A percentile compares a stretch with the other conserved stretches of the same genome.
Conservation (phyloP, 2,329 filamentous ascomycete species). For the Leptographium lundbergii region DNA sequence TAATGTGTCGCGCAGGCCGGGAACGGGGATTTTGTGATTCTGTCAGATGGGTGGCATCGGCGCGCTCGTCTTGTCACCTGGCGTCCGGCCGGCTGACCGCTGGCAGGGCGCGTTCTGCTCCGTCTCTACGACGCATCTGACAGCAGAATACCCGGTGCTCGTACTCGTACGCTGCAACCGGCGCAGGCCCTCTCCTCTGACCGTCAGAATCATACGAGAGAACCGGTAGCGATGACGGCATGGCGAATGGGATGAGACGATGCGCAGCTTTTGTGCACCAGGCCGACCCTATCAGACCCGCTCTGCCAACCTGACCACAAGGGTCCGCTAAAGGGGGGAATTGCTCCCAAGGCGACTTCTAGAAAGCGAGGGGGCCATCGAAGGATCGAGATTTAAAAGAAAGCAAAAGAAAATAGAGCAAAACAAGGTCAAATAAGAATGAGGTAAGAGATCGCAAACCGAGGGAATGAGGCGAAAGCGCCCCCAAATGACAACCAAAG, state of each 20-base stretch:
- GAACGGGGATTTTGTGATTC: not conserved
- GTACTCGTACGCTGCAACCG: too few species aligned
- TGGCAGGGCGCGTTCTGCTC: not conserved
- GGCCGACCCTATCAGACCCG: not conserved
- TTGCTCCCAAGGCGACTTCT: not conserved
- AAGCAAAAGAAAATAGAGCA: not conserved
- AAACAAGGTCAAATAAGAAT: not conserved
- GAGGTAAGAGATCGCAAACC: too few species aligned
- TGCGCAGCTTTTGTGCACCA: not conserved
- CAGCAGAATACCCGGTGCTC: too few species aligned
- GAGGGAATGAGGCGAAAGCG: not conserved
- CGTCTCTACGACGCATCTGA: too few species aligned
- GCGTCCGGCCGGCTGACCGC: not conserved
- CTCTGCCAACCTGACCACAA: not conserved
- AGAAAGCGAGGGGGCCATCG: not conserved
- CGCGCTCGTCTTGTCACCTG: not conserved
- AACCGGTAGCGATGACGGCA: not conserved
- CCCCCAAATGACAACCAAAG: not conserved
- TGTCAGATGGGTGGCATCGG: not conserved
- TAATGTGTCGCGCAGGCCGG: not conserved
- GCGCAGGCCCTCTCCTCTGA: too few species aligned
- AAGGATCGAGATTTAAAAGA: not conserved
- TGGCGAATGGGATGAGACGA: not conserved
- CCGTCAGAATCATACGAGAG: not conserved
- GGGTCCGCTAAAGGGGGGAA: slow-evolving; percentile 2